Evolutionary conservation across 768 basidiomycete genomes (phyloP).

Genomic region (Macrolepiota fuliginosa): DNA sequence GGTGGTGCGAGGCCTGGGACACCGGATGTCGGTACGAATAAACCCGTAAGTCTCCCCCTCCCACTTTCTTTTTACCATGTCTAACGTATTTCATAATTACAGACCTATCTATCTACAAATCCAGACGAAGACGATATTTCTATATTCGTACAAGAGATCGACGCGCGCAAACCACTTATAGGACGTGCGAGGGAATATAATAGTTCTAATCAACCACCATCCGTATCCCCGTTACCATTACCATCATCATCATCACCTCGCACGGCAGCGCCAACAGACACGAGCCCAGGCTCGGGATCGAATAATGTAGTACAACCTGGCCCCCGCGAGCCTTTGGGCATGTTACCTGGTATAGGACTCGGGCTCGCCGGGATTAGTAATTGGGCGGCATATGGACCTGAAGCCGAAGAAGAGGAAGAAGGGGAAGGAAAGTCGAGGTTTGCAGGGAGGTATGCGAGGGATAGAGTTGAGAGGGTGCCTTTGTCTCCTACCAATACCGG

Average conservation of each 20-base stretch:
- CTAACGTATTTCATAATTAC: neutral
- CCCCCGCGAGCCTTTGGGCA: neutral
- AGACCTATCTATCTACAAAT: conserved; percentile 20
- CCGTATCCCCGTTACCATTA: neutral
- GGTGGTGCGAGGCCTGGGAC: conserved; percentile 13
- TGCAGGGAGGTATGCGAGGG: neutral
- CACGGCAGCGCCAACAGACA: neutral
- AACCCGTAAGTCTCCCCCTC: neutral
- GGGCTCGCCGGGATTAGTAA: conserved; percentile 7
- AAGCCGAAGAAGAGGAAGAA: neutral
- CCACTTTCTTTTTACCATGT: neutral
- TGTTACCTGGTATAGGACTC: conserved; percentile 2
- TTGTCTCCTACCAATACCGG: neutral
- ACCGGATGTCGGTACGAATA: neutral
- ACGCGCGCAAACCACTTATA: conserved; percentile 62
- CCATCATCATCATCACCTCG: neutral
- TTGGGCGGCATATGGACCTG: neutral
- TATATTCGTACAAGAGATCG: conserved; percentile 75
- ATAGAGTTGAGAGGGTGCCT: neutral
- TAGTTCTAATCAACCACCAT: neutral
- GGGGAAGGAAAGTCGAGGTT: neutral
- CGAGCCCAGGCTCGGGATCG: conserved; percentile 2
- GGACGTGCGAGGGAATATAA: conserved; percentile 26
- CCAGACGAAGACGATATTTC: conserved; percentile 80
- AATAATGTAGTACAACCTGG: neutral